Base-by-base conservation (phyloP, 2,329 filamentous ascomycete genomes). In the Colletotrichum ledebouriae region DNA sequence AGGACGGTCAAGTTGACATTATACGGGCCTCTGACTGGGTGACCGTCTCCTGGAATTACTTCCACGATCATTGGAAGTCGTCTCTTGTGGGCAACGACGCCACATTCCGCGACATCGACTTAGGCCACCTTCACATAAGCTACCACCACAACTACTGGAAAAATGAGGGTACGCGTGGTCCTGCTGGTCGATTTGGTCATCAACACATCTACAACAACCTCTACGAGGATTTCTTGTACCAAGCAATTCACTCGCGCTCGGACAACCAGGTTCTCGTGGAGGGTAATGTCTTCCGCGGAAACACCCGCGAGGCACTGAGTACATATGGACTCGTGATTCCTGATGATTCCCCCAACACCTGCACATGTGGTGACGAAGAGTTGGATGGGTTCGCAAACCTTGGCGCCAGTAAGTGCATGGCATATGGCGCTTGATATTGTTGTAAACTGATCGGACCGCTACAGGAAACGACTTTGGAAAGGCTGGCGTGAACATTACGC, bases 311-410 rank as follows among this genome's bases (percentile, higher is more conserved):
- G 69, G 84, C 86, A 0, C 73, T 87, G 25, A 85, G 80, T 71
- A 86, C 85, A 0, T 86, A 87, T 59, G 85, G 85, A 0, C 76
- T 86, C 0, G 85, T 87, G 1, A 84, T 87, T n/a, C 86, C 86
- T 0, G 78, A 81, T 52, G 85, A 87, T 67, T 84, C 82, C 49
- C 85, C 85, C 0, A 87, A 87, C 67, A 87, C 84, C 0, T 82
- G 81, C 67, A 78, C 81, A 1, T 85, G 84, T 11, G 85, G 85
- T 1, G 86, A 87, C 55, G 81, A 81, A 71, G 85, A 87, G 73
- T 76, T 86, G 29, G 85, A 87, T 70, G 85, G 85, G 0, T 87
- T 79, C 72, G 85, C 83, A 3, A 87, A 87, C 67, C 75, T 86
- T 15, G 85, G 85, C 25, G 82, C 84, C 3, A 79, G 84, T 85